Base-by-base conservation (phyloP, 148 eudicot genomes). In the Camellia granthamiana region DNA sequence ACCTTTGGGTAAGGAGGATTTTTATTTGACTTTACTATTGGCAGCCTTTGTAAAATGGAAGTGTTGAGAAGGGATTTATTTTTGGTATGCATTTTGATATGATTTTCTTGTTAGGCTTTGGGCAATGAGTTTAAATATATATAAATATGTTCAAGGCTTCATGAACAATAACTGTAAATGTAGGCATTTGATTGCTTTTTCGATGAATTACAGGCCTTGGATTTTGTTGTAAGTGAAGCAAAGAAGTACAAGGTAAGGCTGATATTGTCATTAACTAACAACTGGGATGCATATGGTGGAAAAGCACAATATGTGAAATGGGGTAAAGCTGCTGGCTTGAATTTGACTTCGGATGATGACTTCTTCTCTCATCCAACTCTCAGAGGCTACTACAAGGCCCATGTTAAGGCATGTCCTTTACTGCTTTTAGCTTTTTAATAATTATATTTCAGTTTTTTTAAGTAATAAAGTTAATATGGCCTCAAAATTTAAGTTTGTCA, bases 211-310 rank as follows among this genome's bases (percentile, higher is more conserved):
- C 90, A 95, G 98, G 98, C 89, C 19, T 79, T 95, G 85, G 98
- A 93, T 90, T 95, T 95, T 84, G 97, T 93, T 9, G 88, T 93
- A 51, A 91, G 92, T 83, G 98, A 95, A 84, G 99, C 99, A 69
- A 90, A 86, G 81, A 95, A 89, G 86, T 86, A 86, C 80, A 92
- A 92, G 81, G 87, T 95, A 62, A 89, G 99, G 86, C 89, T 95
- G 47, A 93, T 95, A 83, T 77, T 95, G 72, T 88, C 97, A 8
- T 84, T 93, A 82, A 90, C 87, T 15, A 92, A 95, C 85, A 95
- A 95, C 88, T 93, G 99, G 99, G 88, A 82, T 64, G 97, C 83
- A 10, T 93, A 92, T 75, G 99, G 99, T 15, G 99, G 98, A 49
- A 95, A 95, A 84, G 69, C 91, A 6, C 98, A 95, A 81, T 93